phyloP scores from a whole-genome alignment of 169 alveolate species.

The Plasmodium knowlesi region DNA sequence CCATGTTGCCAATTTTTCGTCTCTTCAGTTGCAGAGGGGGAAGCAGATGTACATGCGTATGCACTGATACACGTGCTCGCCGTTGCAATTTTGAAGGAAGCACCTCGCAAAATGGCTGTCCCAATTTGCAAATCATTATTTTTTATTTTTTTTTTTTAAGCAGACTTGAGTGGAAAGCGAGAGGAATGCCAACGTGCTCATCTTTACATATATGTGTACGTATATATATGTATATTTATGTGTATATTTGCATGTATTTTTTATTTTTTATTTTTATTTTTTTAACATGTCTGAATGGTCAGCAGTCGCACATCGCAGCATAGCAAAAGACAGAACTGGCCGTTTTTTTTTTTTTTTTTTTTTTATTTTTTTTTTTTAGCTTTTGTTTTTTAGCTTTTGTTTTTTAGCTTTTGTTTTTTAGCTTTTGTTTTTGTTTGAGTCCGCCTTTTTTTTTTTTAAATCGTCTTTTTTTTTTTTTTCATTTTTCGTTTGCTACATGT shows the following conservation, averaged over 20 bases:
- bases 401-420: background rate
- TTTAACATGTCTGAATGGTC: background rate
- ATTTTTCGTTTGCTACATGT: background rate
- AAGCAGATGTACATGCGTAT: background rate
- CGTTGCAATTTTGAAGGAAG: background rate
- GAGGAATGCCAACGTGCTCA: background rate
- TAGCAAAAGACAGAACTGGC: background rate
- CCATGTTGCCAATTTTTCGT: background rate
- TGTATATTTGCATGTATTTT: constrained; percentile 18
- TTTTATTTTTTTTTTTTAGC: too few relatives aligned
- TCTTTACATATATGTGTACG: background rate
- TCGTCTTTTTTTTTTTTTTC: background rate
- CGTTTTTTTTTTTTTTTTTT: background rate
- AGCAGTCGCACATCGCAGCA: background rate
- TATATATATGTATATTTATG: background rate
- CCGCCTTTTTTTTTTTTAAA: background rate
- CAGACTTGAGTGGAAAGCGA: background rate
- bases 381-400: background rate
- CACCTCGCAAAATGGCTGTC: background rate
- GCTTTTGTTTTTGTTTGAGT: background rate
- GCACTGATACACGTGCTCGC: background rate
- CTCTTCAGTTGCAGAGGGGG: background rate
- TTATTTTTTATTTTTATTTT: constrained; percentile 17
- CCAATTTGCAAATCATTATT: background rate
- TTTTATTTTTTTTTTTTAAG: too few relatives aligned